Base-by-base conservation (phyloP, 1,284 basidiomycete species). In the Microbotryum violaceum region DNA sequence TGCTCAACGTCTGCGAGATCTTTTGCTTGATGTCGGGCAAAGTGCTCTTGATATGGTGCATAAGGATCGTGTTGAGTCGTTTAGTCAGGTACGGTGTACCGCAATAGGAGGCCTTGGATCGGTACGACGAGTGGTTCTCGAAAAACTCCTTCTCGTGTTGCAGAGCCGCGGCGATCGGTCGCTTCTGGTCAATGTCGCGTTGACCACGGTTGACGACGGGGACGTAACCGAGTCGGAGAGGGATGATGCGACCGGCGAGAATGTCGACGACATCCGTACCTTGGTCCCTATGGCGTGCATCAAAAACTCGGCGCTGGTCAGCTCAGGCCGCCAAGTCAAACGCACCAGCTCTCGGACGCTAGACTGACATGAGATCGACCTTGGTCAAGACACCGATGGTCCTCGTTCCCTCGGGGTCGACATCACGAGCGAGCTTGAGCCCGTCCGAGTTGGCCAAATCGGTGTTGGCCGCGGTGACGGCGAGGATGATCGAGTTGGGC, bases 381-480 rank as follows among this genome's bases (percentile, higher is more conserved):
- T 98, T 97, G 27, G 94, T 97, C 73, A 98, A 79, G 21, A 97
- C 94, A 82, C 94, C 94, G 70, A 97, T 96, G 37, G 94, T 98
- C 73, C 94, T 82, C 54, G 86, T 78, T 54, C 94, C 94, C 63
- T 97, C 94, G 1, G 93, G 91, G 75, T 98, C 94, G 31, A 97
- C 91, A 73, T 97, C 92, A 64, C 94, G 82, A 48, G 93, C 94
- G 79, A 97, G 79, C 80, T 97, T 97, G 75, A 98, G 77, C 57
- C 94, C 94, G 77, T 97, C 94, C 25, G 93, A 97, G 79, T 98
- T 98, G 61, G 94, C 94, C 81, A 98, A 81, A 80, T 98, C 94
- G 46, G 87, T 89, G 76, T 97, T 97, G 69, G 92, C 94, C 25
- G 87, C 89, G 0, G 94, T 97, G 67, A 97, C 94, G 42, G 94